Percentiles rank a stretch among this genome's conserved stretches.
These are phyloP conservation scores for Theileria parva DNA, from an alignment of 169 alveolate species.

Conservation along the genomic window DNA sequence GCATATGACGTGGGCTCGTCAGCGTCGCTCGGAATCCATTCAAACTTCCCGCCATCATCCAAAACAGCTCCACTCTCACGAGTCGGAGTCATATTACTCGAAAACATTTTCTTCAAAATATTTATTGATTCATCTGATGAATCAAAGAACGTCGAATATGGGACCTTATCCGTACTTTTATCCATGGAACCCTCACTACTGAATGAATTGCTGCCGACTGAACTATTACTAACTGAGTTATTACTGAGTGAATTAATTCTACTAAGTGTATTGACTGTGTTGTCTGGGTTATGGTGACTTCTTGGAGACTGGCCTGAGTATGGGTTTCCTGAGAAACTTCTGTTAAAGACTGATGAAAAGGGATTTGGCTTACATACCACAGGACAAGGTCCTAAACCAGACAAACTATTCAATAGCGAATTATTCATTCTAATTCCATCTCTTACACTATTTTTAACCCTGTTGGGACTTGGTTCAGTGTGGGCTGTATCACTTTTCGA, in stretches of 20 bases:
- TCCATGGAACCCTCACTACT: neutral
- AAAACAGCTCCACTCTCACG: neutral
- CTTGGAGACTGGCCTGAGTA: neutral
- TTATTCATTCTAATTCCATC: neutral
- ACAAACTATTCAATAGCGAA: neutral
- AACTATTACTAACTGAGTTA: neutral
- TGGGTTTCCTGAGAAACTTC: neutral
- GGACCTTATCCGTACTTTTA: neutral
- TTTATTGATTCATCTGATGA: conserved; percentile 16
- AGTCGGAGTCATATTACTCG: neutral
- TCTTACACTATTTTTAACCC: neutral
- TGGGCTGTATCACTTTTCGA: neutral
- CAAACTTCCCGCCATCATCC: conserved; percentile 16
- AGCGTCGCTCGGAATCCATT: conserved; percentile 24
- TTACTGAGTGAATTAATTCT: neutral
- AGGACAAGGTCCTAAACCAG: neutral
- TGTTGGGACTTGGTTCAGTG: neutral
- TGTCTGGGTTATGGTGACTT: neutral
- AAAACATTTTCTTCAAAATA: conserved; percentile 17
- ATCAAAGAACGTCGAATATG: neutral
- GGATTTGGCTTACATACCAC: neutral
- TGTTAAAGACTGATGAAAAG: neutral
- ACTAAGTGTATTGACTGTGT: neutral
- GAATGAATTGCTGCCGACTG: too few species aligned
- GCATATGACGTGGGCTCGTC: conserved; percentile 10